phyloP scores from a whole-genome alignment of 2,329 filamentous ascomycete genomes.

The Lojkania enalia region DNA sequence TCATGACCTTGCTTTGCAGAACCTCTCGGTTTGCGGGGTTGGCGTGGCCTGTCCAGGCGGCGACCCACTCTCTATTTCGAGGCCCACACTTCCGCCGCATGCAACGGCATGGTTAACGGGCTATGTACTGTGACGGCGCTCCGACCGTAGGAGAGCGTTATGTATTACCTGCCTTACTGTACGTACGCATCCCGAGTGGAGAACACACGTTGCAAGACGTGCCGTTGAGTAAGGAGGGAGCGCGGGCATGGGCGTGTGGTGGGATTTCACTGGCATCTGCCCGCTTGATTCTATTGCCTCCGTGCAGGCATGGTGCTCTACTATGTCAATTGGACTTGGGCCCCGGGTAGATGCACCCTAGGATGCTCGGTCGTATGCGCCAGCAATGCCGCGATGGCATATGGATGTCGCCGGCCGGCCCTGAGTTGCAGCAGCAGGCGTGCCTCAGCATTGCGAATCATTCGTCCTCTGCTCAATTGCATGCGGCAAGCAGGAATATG shows the following conservation, averaged over 20 bases:
- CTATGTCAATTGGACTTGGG: background rate
- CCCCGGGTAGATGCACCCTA: background rate
- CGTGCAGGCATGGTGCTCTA: background rate
- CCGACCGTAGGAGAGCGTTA: conserved; percentile 25
- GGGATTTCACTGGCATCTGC: background rate
- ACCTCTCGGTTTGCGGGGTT: conserved; percentile 37
- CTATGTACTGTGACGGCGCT: conserved; percentile 26
- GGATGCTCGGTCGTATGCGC: too few relatives aligned
- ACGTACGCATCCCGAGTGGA: conserved; percentile 25
- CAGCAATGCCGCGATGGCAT: too few relatives aligned
- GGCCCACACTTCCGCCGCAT: conserved; percentile 30
- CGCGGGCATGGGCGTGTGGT: conserved; percentile 10
- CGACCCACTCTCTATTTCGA: conserved; percentile 24
- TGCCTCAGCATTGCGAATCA: conserved; percentile 16
- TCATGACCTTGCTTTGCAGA: conserved; percentile 33
- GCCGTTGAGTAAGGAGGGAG: conserved; percentile 23
- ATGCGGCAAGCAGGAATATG: conserved; percentile 15
- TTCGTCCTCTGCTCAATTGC: conserved; percentile 10
- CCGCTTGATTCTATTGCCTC: background rate
- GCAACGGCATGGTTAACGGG: conserved; percentile 19
- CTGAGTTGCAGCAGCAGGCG: conserved; percentile 2
- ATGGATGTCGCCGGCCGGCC: background rate
- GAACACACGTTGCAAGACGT: conserved; percentile 8
- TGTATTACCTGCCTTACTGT: conserved; percentile 21
- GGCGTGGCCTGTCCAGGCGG: conserved; percentile 23